Conservation (phyloP, 768 basidiomycete genomes). For the Boletus vinaceobasis region DNA sequence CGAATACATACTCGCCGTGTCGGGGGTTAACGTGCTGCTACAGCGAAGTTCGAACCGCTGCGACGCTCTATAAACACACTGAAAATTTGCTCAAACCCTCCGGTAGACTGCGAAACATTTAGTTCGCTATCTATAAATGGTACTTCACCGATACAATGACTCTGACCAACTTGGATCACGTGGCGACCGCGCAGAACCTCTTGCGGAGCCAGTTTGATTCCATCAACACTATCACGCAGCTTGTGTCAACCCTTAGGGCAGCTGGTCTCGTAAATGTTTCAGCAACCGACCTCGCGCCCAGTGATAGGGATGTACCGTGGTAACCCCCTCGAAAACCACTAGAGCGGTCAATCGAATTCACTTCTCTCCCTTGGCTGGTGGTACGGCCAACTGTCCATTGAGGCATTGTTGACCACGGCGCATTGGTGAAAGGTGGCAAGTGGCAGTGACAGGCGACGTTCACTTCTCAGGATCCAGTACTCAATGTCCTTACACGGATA, state of each 20-base stretch:
- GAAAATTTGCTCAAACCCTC: slow-evolving; percentile 5
- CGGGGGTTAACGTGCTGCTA: background rate
- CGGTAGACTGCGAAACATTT: background rate
- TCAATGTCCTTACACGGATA: no score
- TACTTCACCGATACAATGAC: slow-evolving; percentile 1
- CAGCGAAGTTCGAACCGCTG: no score
- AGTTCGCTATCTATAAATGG: slow-evolving; percentile 7
- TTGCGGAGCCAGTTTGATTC: background rate
- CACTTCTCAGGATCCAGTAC: no score
- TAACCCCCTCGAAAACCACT: slow-evolving; percentile 1
- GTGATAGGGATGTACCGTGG: slow-evolving; percentile 3
- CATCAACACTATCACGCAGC: background rate
- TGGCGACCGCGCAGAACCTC: background rate
- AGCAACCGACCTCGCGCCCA: background rate
- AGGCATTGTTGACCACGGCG: background rate
- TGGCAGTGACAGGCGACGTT: no score
- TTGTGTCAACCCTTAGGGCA: background rate
- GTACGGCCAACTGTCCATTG: slow-evolving; percentile 5
- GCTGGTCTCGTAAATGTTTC: background rate
- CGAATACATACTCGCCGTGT: no score
- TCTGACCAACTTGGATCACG: background rate
- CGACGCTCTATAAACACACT: background rate
- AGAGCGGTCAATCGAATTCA: background rate
- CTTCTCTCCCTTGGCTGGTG: background rate
- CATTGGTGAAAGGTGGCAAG: no score